Evolutionary conservation across 2,329 filamentous ascomycete species (phyloP).

Genomic region (Stachybotrys elegans): DNA sequence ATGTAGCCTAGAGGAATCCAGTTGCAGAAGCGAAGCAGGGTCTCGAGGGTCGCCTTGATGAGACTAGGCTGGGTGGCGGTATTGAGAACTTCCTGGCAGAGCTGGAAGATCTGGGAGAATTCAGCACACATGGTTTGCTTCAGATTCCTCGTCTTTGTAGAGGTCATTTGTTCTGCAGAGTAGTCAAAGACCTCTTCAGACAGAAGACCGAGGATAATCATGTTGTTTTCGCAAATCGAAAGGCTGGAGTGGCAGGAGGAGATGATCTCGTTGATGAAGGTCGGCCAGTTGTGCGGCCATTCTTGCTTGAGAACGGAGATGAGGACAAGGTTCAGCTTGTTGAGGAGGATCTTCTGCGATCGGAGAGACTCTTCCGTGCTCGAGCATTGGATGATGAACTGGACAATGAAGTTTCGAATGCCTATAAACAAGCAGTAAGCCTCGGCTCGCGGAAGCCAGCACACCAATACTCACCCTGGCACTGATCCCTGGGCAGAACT

Average conservation of each 20-base stretch:
- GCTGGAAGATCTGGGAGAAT: conserved; percentile 96
- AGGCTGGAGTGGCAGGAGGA: conserved; percentile 91
- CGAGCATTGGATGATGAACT: conserved; percentile 95
- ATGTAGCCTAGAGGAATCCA: conserved; percentile 99
- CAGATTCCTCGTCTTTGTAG: conserved; percentile 88
- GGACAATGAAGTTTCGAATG: conserved; percentile 98
- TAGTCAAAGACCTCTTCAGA: conserved; percentile 99
- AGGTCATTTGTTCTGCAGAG: conserved; percentile 99
- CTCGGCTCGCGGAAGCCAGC: conserved; percentile 12
- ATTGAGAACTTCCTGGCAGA: conserved; percentile 91
- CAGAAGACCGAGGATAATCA: conserved; percentile 91
- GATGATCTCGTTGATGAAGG: conserved; percentile 99
- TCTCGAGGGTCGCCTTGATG: conserved; percentile 95
- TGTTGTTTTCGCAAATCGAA: conserved; percentile 99
- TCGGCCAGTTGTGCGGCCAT: conserved; percentile 99
- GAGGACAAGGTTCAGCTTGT: conserved; percentile 97
- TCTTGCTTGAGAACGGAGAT: conserved; percentile 98
- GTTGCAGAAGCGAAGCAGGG: conserved; percentile 91
- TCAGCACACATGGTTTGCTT: conserved; percentile 99
- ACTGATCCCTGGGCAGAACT: conserved; percentile 91
- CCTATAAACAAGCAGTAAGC: conserved; percentile 58
- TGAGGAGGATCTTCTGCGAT: conserved; percentile 81
- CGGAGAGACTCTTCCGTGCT: conserved; percentile 83
- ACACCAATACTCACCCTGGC: conserved; percentile 70
- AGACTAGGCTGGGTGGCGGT: conserved; percentile 84